Conservation (phyloP, 257 asterid species). For the Nicotiana sylvestris region DNA sequence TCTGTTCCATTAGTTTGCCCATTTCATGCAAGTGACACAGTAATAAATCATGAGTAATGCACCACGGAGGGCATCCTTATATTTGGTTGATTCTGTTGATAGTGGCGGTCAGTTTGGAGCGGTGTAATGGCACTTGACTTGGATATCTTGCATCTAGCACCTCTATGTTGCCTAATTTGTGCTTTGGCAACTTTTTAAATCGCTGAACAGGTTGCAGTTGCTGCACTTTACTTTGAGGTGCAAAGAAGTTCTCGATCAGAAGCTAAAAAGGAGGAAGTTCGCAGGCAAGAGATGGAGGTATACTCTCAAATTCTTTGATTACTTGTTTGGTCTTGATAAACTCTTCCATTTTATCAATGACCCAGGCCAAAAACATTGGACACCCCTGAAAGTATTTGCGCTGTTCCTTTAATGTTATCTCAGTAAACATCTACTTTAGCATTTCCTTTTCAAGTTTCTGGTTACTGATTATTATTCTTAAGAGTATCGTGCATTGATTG, state of each 20-base stretch:
- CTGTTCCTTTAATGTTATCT: neutral
- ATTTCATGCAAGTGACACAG: neutral
- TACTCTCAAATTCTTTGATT: neutral
- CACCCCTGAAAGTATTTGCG: neutral
- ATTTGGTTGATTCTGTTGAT: neutral
- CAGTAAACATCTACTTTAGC: neutral
- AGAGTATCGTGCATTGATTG: neutral
- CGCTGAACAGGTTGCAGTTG: conserved; percentile 71
- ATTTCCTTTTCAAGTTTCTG: neutral
- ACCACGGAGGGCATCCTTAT: neutral
- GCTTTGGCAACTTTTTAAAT: neutral
- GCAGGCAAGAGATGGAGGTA: conserved; percentile 76
- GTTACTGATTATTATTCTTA: neutral
- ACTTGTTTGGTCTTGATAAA: neutral
- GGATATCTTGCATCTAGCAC: neutral
- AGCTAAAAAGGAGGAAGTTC: conserved; percentile 86
- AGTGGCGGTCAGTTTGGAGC: neutral
- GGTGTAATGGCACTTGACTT: neutral
- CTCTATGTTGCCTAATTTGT: neutral
- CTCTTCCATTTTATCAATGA: neutral
- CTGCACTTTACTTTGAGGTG: conserved; percentile 75
- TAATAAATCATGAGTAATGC: neutral
- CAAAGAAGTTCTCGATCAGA: conserved; percentile 91
- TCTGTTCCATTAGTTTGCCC: neutral
- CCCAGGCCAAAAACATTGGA: neutral